Evolutionary conservation across 2,329 filamentous ascomycete species (phyloP), one percentile per base, ranked within the genome.

Genomic region (Chaetomium sp.): DNA sequence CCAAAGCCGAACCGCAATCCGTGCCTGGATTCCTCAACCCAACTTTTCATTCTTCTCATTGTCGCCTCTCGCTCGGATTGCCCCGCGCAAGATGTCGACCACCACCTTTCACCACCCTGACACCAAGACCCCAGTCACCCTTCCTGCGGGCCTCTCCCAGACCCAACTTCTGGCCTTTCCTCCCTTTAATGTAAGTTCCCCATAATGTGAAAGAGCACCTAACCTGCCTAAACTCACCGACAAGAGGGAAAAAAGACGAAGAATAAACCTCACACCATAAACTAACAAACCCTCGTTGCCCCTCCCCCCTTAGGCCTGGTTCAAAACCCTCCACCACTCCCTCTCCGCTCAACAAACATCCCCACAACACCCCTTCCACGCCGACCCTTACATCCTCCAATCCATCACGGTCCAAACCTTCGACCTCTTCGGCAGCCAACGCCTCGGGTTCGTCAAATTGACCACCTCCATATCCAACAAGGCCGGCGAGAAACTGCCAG

Each of bases 381-480:
- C 61, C 0, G 73, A 77, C 55, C 80, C 80, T 1, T 85, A 84
- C 66, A 55, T 64, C 6, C 75, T 85, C 0, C 74, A 71, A 51
- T 71, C 71, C 57, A 69, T 84, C 58, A 75, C 70, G 0, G 63
- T 84, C 54, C 80, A 84, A 64, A 72, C 79, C 14, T 76, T 75
- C 59, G 80, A 83, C 64, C 67, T 74, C 35, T 84, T 81, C 59
- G 74, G 76, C 35, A 8, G 71, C 74, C 2, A 41, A 4, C 48
- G 59, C 6, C 41, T 85, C 11, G 81, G 81, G 45, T 85, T 85
- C 65, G 64, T 85, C 27, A 85, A 84, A 59, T 66, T 84, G 40
- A 69, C 68, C 2, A 76, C 80, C 6, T 62, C 68, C 1, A 71
- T 85, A 1, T 67, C 69, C 56, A 84, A 81, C 61, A 55, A 60